Evolutionary conservation across 2,329 filamentous ascomycete genomes (phyloP).

Genomic region (Sphaerulina musiva): DNA sequence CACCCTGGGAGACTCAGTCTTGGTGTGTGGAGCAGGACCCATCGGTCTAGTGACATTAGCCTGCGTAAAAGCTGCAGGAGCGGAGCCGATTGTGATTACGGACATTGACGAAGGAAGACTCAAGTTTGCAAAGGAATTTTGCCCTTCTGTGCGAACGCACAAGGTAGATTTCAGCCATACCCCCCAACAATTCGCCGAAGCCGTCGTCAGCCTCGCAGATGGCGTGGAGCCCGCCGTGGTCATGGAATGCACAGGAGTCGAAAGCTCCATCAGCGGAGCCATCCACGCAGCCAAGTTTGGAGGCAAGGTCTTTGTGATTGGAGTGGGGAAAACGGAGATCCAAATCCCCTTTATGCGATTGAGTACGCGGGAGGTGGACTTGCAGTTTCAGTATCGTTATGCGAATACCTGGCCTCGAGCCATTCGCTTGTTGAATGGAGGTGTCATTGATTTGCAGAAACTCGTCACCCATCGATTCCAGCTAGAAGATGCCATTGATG

Average conservation of each 20-base stretch:
- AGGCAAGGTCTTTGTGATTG: conserved; percentile 94
- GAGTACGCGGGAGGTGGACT: conserved; percentile 83
- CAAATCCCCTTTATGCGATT: conserved; percentile 91
- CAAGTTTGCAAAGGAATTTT: conserved; percentile 75
- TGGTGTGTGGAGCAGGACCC: conserved; percentile 88
- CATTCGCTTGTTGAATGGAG: conserved; percentile 78
- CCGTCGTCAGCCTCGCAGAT: conserved; percentile 64
- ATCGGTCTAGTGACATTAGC: conserved; percentile 86
- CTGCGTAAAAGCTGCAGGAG: conserved; percentile 78
- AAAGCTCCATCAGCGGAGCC: conserved; percentile 76
- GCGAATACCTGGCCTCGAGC: conserved; percentile 93
- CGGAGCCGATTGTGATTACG: conserved; percentile 84
- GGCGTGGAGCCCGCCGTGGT: conserved; percentile 74
- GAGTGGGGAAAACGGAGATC: conserved; percentile 92
- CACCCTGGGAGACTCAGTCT: conserved; percentile 73
- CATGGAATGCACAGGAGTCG: conserved; percentile 91
- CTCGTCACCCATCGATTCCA: conserved; percentile 83
- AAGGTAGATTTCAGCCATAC: conserved; percentile 59
- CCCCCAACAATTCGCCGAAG: conserved; percentile 64
- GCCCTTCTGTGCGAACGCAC: conserved; percentile 72
- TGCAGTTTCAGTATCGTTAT: conserved; percentile 96
- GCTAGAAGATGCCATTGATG: conserved; percentile 79
- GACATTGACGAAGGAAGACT: conserved; percentile 86
- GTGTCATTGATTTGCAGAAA: conserved; percentile 71
- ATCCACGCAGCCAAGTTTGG: conserved; percentile 92